phyloP scores from a whole-genome alignment of 1,284 basidiomycete genomes.

The Leccinum ponderosum region DNA sequence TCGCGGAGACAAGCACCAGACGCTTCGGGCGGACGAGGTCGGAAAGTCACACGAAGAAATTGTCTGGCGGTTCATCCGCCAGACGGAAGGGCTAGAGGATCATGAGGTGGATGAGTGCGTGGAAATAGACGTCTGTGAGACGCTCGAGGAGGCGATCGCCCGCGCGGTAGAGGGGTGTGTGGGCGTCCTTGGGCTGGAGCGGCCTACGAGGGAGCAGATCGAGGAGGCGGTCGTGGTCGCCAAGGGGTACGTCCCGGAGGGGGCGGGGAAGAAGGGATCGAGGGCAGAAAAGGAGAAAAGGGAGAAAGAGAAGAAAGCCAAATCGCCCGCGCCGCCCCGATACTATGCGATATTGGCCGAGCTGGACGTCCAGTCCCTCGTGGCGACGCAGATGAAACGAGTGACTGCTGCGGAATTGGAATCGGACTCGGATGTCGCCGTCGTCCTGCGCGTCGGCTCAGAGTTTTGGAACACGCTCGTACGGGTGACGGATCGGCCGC shows the following conservation, averaged over 20 bases:
- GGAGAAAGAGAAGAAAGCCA: slow-evolving; percentile 36
- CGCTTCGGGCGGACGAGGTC: slow-evolving; percentile 59
- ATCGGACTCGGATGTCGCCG: slow-evolving; percentile 9
- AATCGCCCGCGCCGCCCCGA: slow-evolving; percentile 37
- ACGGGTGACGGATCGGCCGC: slow-evolving; percentile 67
- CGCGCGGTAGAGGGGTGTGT: slow-evolving; percentile 64
- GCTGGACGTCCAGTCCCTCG: slow-evolving; percentile 53
- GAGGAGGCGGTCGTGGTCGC: slow-evolving; percentile 58
- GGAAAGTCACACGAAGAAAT: slow-evolving; percentile 74
- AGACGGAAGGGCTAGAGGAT: slow-evolving; percentile 64
- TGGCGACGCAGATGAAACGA: slow-evolving; percentile 41
- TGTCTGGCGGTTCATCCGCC: slow-evolving; percentile 76
- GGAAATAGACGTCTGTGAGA: slow-evolving; percentile 61
- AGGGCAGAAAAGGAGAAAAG: slow-evolving; percentile 40
- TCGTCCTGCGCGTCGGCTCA: slow-evolving; percentile 31
- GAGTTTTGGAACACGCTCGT: slow-evolving; percentile 56
- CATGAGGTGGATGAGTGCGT: slow-evolving; percentile 67
- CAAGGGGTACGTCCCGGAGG: slow-evolving; percentile 46
- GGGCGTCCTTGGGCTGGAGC: slow-evolving; percentile 47
- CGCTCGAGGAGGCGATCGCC: slow-evolving; percentile 54
- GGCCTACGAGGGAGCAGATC: slow-evolving; percentile 58
- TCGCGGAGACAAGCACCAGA: slow-evolving; percentile 86
- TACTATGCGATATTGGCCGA: slow-evolving; percentile 84
- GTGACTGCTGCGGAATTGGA: not conserved
- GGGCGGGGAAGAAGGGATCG: slow-evolving; percentile 1